Percentiles rank a stretch among this genome's conserved stretches.
Evolutionary conservation across 208 protist species (phyloP).

Genomic region (Entamoeba histolytica): DNA sequence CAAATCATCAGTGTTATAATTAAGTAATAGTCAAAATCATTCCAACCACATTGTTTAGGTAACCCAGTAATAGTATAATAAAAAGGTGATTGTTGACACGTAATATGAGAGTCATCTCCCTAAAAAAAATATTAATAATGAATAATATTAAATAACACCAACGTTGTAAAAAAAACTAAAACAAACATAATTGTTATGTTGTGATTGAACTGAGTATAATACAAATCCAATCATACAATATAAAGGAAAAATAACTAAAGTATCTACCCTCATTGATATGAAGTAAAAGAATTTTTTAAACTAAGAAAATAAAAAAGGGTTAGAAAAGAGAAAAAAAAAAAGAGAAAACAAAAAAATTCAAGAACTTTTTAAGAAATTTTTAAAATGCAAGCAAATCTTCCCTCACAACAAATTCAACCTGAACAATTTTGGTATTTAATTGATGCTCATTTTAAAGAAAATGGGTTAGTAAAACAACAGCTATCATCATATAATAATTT

Average conservation of each 20-base stretch:
- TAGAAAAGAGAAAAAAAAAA: too few species aligned
- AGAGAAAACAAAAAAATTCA: too few species aligned
- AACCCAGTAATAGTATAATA: not conserved
- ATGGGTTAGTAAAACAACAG: not conserved
- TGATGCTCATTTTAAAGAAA: not conserved
- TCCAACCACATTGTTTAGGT: not conserved
- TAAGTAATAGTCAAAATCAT: not conserved
- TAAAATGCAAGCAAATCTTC: too few species aligned
- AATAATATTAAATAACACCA: not conserved
- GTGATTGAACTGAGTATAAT: not conserved
- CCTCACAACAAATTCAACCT: not conserved
- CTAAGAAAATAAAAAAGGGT: too few species aligned
- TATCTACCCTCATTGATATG: not conserved
- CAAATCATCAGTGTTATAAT: not conserved
- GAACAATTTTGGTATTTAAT: not conserved
- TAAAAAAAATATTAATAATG: not conserved
- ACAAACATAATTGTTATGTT: not conserved
- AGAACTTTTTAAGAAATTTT: too few species aligned
- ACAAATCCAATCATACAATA: not conserved
- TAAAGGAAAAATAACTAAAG: not conserved
- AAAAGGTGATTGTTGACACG: not conserved
- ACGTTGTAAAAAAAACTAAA: too few species aligned
- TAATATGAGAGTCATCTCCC: not conserved
- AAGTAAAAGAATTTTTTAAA: too few species aligned
- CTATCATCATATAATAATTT: not conserved